phyloP scores from a whole-genome alignment of 768 basidiomycete genomes.

The Coprinopsis marcescibilis region DNA sequence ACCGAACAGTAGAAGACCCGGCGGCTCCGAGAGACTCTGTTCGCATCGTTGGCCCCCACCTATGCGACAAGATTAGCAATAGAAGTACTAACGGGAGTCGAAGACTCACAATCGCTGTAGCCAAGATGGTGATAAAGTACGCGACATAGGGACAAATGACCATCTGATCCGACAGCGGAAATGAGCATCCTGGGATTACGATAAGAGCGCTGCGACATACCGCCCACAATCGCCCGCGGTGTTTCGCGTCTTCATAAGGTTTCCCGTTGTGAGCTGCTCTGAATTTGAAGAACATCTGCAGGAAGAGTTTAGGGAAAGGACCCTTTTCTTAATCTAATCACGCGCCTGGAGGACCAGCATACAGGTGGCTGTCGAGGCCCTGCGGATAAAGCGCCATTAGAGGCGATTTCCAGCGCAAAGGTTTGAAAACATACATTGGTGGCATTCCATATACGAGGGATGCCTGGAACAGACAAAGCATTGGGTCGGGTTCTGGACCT shows the following conservation, averaged over 20 bases:
- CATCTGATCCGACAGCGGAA: constrained; percentile 26
- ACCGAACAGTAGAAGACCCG: constrained; percentile 51
- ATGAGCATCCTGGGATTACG: not conserved
- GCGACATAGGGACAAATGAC: constrained; percentile 35
- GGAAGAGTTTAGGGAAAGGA: too few species aligned
- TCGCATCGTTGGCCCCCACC: constrained; percentile 33
- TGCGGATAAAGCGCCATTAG: constrained; percentile 18
- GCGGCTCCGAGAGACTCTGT: constrained; percentile 36
- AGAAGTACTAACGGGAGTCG: not conserved
- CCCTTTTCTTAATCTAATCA: too few species aligned
- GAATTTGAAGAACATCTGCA: constrained; percentile 42
- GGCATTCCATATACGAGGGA: constrained; percentile 45
- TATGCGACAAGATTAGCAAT: constrained; percentile 14
- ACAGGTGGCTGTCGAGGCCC: constrained; percentile 36
- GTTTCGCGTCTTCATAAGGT: constrained; percentile 26
- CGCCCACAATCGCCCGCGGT: constrained; percentile 29
- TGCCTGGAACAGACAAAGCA: constrained; percentile 41
- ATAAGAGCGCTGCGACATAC: constrained; percentile 24
- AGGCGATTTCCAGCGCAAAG: too few species aligned
- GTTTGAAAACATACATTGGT: constrained; percentile 31
- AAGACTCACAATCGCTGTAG: constrained; percentile 34
- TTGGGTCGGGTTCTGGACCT: constrained; percentile 38
- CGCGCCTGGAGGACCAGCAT: constrained; percentile 38
- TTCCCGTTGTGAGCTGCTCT: constrained; percentile 30
- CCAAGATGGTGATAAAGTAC: constrained; percentile 31